Percentiles rank a stretch among this genome's conserved stretches.
Evolutionary conservation across 306 rosid species (phyloP).

Genomic region (Boehmeria nivea): DNA sequence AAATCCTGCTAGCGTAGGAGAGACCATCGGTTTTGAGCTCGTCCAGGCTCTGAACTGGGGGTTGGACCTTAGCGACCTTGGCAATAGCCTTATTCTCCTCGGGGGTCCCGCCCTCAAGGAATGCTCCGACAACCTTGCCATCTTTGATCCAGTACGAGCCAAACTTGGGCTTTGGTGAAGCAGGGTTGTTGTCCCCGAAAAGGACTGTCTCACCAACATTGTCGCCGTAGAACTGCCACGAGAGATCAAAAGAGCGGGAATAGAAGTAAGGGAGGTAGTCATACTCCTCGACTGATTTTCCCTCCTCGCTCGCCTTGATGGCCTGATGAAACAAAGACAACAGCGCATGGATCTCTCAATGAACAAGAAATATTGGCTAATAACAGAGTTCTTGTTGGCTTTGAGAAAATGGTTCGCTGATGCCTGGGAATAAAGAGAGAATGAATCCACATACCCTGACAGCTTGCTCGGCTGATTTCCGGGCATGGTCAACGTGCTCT

Average conservation of each 20-base stretch:
- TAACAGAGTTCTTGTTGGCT: too few relatives aligned
- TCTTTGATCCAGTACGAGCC: conserved; percentile 95
- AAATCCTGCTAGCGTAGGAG: conserved; percentile 70
- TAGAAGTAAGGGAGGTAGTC: conserved; percentile 98
- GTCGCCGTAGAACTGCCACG: conserved; percentile 98
- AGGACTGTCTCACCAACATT: conserved; percentile 83
- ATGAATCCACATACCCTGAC: conserved; percentile 56
- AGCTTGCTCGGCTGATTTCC: conserved; percentile 99
- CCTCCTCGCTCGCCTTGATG: conserved; percentile 71
- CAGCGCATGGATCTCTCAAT: neutral
- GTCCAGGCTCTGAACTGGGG: conserved; percentile 49
- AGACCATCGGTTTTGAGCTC: conserved; percentile 77
- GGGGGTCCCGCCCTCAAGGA: conserved; percentile 71
- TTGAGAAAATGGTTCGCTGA: too few relatives aligned
- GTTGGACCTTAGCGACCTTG: conserved; percentile 70
- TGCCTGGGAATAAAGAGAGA: neutral
- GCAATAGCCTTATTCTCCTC: conserved; percentile 94
- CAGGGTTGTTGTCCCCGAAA: conserved; percentile 76
- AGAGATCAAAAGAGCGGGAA: conserved; percentile 72
- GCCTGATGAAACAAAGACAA: conserved; percentile 47
- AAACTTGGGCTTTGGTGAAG: conserved; percentile 61
- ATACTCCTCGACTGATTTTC: conserved; percentile 61
- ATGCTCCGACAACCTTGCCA: conserved; percentile 77
- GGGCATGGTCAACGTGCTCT: conserved; percentile 93
- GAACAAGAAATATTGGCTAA: too few relatives aligned